Conservation (phyloP, 2,329 filamentous ascomycete genomes). For the Juglanconis juglandina region DNA sequence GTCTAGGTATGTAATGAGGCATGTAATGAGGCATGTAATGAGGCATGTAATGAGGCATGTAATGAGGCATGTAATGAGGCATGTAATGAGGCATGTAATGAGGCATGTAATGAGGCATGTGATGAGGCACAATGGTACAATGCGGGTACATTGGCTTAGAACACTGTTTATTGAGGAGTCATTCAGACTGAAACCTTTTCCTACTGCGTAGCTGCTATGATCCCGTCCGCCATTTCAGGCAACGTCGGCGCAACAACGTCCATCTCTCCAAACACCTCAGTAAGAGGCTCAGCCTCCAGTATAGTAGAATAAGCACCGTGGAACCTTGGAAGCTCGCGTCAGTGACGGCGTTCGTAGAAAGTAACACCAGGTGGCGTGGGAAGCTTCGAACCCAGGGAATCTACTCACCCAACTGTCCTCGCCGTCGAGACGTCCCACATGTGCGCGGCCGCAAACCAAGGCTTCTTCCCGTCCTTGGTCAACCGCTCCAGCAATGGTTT, state of each 20-base stretch:
- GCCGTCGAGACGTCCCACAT: conserved; percentile 56
- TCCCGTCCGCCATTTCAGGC: conserved; percentile 41
- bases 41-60: too few relatives aligned
- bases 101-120: too few relatives aligned
- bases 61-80: too few relatives aligned
- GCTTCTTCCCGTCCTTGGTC: conserved; percentile 22
- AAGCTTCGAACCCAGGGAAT: not conserved
- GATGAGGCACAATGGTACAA: too few relatives aligned
- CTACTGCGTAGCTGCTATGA: conserved; percentile 22
- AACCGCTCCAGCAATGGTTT: conserved; percentile 33
- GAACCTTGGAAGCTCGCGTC: conserved; percentile 28
- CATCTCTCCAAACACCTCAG: conserved; percentile 47
- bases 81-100: too few relatives aligned
- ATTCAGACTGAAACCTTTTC: too few relatives aligned
- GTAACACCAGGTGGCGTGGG: not conserved
- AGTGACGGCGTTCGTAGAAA: not conserved
- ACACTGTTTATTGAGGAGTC: too few relatives aligned
- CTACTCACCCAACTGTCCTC: conserved; percentile 35
- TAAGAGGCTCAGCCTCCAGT: conserved; percentile 46
- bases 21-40: too few relatives aligned
- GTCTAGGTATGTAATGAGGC: too few relatives aligned
- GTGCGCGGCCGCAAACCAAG: conserved; percentile 54
- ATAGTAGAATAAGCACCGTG: conserved; percentile 49
- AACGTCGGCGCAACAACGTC: conserved; percentile 45
- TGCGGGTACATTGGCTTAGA: too few relatives aligned